These are phyloP conservation scores for Caryopteris hybrid DNA, from an alignment of 305 asterid species.

Conservation along the genomic window DNA sequence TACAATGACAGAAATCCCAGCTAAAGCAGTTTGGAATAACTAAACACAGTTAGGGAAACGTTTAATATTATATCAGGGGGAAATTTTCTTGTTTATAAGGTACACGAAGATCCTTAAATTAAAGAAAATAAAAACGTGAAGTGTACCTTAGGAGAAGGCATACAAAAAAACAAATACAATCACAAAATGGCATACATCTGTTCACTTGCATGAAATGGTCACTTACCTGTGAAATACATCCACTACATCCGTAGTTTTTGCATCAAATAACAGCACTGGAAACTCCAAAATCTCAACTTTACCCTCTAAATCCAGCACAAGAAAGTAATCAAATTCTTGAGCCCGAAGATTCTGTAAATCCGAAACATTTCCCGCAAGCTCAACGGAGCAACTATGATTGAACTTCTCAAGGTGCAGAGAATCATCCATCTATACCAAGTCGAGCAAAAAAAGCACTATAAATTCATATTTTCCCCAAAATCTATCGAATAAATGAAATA, in stretches of 20 bases:
- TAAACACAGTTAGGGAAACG: too few species aligned
- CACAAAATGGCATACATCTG: neutral
- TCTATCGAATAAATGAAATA: neutral
- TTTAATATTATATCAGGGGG: neutral
- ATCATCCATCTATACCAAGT: conserved; percentile 57
- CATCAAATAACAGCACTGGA: conserved; percentile 80
- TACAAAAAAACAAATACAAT: neutral
- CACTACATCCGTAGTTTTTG: conserved; percentile 64
- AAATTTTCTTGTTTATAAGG: too few species aligned
- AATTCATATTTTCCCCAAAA: neutral
- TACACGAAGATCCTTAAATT: neutral
- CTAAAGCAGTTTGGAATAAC: too few species aligned
- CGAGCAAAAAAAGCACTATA: neutral
- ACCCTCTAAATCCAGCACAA: conserved; percentile 98
- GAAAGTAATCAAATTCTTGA: conserved; percentile 74
- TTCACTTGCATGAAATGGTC: neutral
- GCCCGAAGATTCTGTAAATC: conserved; percentile 28
- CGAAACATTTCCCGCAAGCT: conserved; percentile 27
- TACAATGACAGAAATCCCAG: neutral
- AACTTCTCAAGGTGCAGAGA: conserved; percentile 58
- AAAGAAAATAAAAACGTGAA: neutral
- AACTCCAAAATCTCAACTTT: conserved; percentile 93
- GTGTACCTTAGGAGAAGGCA: neutral
- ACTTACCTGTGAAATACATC: conserved; percentile 80
- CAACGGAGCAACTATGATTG: conserved; percentile 53